Base-by-base conservation (phyloP, 768 basidiomycete genomes). In the Clavulina sp. region DNA sequence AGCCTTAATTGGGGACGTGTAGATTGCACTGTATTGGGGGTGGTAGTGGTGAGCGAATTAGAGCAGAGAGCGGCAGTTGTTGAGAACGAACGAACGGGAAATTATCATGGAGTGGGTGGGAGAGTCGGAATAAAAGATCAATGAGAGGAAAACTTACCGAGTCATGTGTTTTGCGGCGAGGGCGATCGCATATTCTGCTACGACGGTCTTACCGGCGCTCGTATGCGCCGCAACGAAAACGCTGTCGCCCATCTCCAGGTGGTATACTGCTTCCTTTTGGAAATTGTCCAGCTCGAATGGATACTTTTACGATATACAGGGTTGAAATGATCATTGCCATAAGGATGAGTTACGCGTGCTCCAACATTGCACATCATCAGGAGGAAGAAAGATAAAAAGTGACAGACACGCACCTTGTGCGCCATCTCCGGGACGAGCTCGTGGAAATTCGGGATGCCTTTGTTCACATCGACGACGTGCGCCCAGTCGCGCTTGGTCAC, bases 211-310 rank as follows among this genome's bases (percentile, higher is more conserved):
- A 31, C 95, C 95, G 16, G 95, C 95, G n/a, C 87, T 92, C 3
- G 95, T 99, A 66, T 99, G 95, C 4, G 95, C 95, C 13, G 95
- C 95, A n/a, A 99, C 92, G 63, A 99, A 99, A 18, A 99, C 93
- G 9, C 89, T 93, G 58, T 99, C 87, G 5, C 92, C 95, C 71
- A 85, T 78, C 64, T 99, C 95, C 18, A 99, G 73, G 65, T 95
- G 91, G 65, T 95, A 95, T 4, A 97, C 87, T 1, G 95, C 95
- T 63, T 97, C 89, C 64, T 96, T 97, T 65, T 99, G 95, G 69
- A 97, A 99, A 0, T 82, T 92, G 64, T 99, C 95, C 29, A 99
- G 73, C 62, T 95, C 88, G 66, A 99, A 99, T n/a, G 95, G 92
- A 66, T 96, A 99, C 91, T 88, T 57, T 6, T 4, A 48, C 40